Percentiles rank a stretch among this genome's conserved stretches.
Evolutionary conservation across 2,329 filamentous ascomycete species (phyloP).

Genomic region (Ramichloridium luteum): DNA sequence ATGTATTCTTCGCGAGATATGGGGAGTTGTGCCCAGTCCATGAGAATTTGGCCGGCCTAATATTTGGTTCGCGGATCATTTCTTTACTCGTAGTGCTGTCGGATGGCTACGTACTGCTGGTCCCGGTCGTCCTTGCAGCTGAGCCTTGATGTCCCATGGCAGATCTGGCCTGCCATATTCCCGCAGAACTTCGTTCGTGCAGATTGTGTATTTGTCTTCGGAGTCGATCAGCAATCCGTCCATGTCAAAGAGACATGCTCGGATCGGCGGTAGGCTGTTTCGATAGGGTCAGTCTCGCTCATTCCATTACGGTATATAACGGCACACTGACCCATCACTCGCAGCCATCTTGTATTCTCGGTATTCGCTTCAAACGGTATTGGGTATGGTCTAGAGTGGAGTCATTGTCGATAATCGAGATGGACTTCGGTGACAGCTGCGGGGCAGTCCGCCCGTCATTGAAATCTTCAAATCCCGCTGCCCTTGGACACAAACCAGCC

Average conservation of each 20-base stretch:
- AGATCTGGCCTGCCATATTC: constrained; percentile 61
- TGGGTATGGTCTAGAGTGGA: too few relatives aligned
- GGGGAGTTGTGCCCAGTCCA: constrained; percentile 76
- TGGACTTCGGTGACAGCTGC: too few relatives aligned
- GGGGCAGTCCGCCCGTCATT: too few relatives aligned
- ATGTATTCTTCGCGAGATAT: constrained; percentile 59
- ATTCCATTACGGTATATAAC: too few relatives aligned
- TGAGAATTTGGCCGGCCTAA: constrained; percentile 50
- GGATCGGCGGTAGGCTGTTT: constrained; percentile 53
- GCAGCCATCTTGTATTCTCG: too few relatives aligned
- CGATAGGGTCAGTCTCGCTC: not conserved
- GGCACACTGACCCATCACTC: too few relatives aligned
- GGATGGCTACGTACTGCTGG: constrained; percentile 32
- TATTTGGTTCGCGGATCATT: not conserved
- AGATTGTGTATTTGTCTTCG: constrained; percentile 76
- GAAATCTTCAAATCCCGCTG: too few relatives aligned
- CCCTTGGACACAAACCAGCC: too few relatives aligned
- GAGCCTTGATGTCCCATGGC: constrained; percentile 92
- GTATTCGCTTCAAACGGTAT: too few relatives aligned
- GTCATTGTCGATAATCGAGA: too few relatives aligned
- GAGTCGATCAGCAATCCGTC: constrained; percentile 90
- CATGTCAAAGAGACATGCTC: constrained; percentile 97
- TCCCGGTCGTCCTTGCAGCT: constrained; percentile 58
- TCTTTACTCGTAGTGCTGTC: not conserved
- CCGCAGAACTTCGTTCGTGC: constrained; percentile 69